Percentiles rank a stretch among this genome's conserved stretches.
Evolutionary conservation across 208 protist species (phyloP).

Genomic region (Leishmania turanica): DNA sequence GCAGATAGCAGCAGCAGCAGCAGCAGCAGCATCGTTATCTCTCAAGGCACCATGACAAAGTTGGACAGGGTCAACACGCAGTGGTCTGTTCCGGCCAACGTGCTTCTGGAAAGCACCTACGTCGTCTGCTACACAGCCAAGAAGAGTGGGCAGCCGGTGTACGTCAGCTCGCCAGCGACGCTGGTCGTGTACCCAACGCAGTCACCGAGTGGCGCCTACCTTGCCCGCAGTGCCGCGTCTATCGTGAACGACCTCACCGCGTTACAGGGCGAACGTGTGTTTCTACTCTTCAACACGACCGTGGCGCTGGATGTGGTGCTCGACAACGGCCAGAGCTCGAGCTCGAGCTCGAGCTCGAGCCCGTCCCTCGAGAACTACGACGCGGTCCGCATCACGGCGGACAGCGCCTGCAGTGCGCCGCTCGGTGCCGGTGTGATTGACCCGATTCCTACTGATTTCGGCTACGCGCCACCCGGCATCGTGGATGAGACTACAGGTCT

Average conservation of each 20-base stretch:
- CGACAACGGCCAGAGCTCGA: constrained; percentile 35
- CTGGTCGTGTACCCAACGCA: constrained; percentile 67
- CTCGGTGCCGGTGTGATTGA: constrained; percentile 39
- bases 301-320: constrained; percentile 62
- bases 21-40: constrained; percentile 1
- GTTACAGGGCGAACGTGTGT: constrained; percentile 74
- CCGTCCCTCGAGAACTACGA: constrained; percentile 27
- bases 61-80: constrained; percentile 47
- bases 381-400: constrained; percentile 60
- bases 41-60: constrained; percentile 24
- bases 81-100: constrained; percentile 63
- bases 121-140: constrained; percentile 77
- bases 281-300: constrained; percentile 79
- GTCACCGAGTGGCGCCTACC: constrained; percentile 77
- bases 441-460: constrained; percentile 65
- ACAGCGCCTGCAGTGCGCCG: constrained; percentile 33
- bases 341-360: constrained; percentile 15
- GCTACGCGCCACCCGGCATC: constrained; percentile 55
- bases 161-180: constrained; percentile 50
- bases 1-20: constrained; percentile 9
- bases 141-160: constrained; percentile 57
- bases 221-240: constrained; percentile 28
- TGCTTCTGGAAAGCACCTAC: constrained; percentile 49
- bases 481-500: constrained; percentile 24
- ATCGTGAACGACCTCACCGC: constrained; percentile 35